Evolutionary conservation across 495 filamentous ascomycete species (phyloP), one percentile per base, ranked within the genome.

Genomic region (Delitschia confertaspora): DNA sequence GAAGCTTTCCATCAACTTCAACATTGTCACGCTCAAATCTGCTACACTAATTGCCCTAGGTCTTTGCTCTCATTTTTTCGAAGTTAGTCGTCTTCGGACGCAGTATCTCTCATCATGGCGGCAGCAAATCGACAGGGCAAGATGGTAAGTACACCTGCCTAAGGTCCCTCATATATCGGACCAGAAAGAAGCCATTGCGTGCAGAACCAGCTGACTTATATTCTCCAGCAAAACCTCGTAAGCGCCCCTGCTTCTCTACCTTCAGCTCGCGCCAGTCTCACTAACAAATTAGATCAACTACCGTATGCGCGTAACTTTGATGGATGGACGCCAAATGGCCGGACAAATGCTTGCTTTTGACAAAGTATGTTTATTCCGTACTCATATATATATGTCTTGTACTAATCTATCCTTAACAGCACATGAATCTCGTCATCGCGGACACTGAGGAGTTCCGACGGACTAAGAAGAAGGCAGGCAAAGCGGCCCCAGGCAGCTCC

Each of bases 371-470:
- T 6, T 11, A 2, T 16, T 41, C 18, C 7, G 11, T 4, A 11
- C 6, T 3, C n/a, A 9, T 4, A 35, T 42, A n/a, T n/a, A 3
- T 10, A n/a, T 8, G 31, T 6, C 27, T 17, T 30, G 7, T 8
- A 32, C 41, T 37, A 41, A 42, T 25, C 6, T 24, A 5, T 33
- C n/a, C 17, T 31, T 13, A 47, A 65, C 48, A 95, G 86, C 91
- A 96, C 65, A 95, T 96, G 93, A 99, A 99, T 65, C 79, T 99
- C 47, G 91, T 99, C 47, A 79, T 99, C 34, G 93, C 89, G 61
- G 91, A 99, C 60, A 95, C 93, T 59, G 91, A 99, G 75, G 91
- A 99, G 66, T 96, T 95, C 66, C 88, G 91, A 57, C 83, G 83
- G 54, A 85, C 89, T 46, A 93, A 91, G 70, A 78, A 85, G 60